Percentiles rank a stretch among this genome's conserved stretches.
Conservation (phyloP, 2,329 filamentous ascomycete genomes). For the Zelopaecilomyces penicillatus region DNA sequence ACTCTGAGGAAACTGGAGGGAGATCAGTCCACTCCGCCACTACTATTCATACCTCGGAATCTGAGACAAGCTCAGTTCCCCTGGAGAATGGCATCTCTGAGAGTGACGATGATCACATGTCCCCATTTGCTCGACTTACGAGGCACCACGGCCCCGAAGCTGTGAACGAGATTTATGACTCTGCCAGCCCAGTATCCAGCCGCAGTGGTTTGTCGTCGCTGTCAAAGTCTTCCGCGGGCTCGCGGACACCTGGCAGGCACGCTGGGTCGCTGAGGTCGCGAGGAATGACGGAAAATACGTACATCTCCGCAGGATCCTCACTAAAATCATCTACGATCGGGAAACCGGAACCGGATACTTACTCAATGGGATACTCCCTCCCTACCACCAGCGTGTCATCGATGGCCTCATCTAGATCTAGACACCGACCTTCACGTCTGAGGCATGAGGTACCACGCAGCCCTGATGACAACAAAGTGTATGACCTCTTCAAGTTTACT, state of each 20-base stretch:
- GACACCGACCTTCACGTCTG: constrained; percentile 56
- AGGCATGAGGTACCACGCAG: constrained; percentile 74
- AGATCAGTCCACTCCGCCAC: constrained; percentile 38
- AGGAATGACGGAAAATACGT: constrained; percentile 54
- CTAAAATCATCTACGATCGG: constrained; percentile 26
- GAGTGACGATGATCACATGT: constrained; percentile 69
- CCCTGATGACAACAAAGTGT: constrained; percentile 60
- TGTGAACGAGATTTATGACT: constrained; percentile 53
- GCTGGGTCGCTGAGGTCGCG: constrained; percentile 44
- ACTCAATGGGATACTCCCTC: constrained; percentile 40
- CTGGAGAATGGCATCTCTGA: constrained; percentile 56
- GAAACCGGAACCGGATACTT: constrained; percentile 38
- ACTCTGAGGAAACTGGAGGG: constrained; percentile 63
- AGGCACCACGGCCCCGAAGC: constrained; percentile 55
- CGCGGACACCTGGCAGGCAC: constrained; percentile 42
- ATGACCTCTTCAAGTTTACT: constrained; percentile 82
- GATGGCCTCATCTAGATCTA: constrained; percentile 39
- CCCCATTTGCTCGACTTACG: constrained; percentile 67
- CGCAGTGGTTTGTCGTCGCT: constrained; percentile 53
- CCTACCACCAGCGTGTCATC: constrained; percentile 31
- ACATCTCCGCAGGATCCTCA: constrained; percentile 57
- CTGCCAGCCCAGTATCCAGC: constrained; percentile 59
- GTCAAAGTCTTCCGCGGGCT: constrained; percentile 47
- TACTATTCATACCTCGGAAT: constrained; percentile 42
- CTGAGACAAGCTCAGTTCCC: constrained; percentile 45